Evolutionary conservation across 2,329 filamentous ascomycete species (phyloP).

Genomic region (Aspergillus fijiensis): DNA sequence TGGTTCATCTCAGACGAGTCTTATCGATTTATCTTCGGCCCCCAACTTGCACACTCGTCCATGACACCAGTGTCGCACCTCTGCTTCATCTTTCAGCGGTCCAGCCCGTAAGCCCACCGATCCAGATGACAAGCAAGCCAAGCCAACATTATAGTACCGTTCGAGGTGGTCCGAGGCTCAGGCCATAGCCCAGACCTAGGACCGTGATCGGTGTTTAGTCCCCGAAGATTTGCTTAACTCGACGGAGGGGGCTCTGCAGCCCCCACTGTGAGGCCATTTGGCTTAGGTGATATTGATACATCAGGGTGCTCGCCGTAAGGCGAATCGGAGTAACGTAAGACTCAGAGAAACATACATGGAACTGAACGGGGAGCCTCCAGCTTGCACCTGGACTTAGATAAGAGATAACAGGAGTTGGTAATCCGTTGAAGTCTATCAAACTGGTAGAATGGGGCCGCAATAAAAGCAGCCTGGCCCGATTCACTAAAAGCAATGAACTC

Average conservation of each 20-base stretch:
- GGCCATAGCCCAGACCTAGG: too few relatives aligned
- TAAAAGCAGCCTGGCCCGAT: background rate
- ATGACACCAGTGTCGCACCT: background rate
- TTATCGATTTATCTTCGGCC: background rate
- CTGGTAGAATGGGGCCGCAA: background rate
- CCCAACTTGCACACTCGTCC: background rate
- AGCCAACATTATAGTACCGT: too few relatives aligned
- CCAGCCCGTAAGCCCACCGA: background rate
- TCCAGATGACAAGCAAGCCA: too few relatives aligned
- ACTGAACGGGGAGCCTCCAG: background rate
- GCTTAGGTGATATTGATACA: background rate
- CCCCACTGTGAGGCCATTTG: background rate
- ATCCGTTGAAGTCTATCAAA: background rate
- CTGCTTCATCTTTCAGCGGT: background rate
- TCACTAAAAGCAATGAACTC: background rate
- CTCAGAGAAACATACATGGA: background rate
- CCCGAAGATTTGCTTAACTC: background rate
- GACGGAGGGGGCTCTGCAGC: background rate
- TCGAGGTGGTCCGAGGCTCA: too few relatives aligned
- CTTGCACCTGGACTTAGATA: background rate
- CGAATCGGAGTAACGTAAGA: background rate
- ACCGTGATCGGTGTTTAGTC: too few relatives aligned
- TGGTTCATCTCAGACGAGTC: background rate
- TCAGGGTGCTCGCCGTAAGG: background rate
- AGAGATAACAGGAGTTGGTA: background rate